Percentiles rank a stretch among this genome's conserved stretches.
phyloP scores from a whole-genome alignment of 2,329 filamentous ascomycete species.

The Xylaria multiplex region DNA sequence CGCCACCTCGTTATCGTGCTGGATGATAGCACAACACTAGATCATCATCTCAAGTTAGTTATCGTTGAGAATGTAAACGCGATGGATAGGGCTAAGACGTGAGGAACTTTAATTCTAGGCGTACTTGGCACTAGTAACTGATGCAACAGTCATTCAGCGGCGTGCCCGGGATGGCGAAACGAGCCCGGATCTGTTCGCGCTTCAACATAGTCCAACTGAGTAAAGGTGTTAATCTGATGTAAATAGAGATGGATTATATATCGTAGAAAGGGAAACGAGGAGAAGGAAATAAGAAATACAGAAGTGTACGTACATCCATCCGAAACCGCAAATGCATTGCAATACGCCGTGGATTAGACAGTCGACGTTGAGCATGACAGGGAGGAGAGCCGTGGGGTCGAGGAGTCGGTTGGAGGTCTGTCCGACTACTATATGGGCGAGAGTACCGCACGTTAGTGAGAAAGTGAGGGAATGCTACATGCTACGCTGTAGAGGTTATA shows the following conservation, averaged over 20 bases:
- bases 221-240: not conserved
- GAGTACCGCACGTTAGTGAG: not conserved
- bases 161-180: slow-evolving; percentile 63
- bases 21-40: slow-evolving; percentile 64
- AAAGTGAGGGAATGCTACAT: not conserved
- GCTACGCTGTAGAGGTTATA: not conserved
- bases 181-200: slow-evolving; percentile 63
- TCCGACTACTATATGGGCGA: slow-evolving; percentile 52
- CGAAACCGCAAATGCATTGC: slow-evolving; percentile 54
- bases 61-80: not conserved
- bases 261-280: not conserved
- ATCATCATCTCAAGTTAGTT: slow-evolving; percentile 1
- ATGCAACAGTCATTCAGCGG: slow-evolving; percentile 61
- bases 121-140: slow-evolving; percentile 61
- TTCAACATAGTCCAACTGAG: slow-evolving; percentile 61
- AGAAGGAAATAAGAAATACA: not conserved
- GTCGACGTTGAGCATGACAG: slow-evolving; percentile 55
- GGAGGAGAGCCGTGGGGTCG: slow-evolving; percentile 55
- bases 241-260: not conserved
- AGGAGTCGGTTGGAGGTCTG: slow-evolving; percentile 57
- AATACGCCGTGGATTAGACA: slow-evolving; percentile 55
- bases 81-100: not conserved
- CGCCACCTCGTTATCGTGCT: slow-evolving; percentile 66
- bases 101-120: not conserved
- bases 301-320: slow-evolving; percentile 52